phyloP scores from a whole-genome alignment of 768 basidiomycete species.

The Russula earlei region DNA sequence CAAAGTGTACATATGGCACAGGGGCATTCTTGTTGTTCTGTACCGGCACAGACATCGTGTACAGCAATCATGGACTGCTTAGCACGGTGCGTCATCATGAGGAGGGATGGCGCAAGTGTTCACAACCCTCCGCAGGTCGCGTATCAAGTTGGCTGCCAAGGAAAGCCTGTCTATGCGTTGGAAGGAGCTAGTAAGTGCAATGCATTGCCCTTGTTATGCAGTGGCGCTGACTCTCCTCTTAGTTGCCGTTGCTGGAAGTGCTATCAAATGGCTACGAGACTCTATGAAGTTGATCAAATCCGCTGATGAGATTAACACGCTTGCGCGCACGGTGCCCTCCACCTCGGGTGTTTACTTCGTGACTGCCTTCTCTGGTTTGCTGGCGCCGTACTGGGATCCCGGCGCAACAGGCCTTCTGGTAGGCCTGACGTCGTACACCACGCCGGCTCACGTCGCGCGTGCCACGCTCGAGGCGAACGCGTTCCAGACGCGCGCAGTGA shows the following conservation, averaged over 20 bases:
- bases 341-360: conserved; percentile 94
- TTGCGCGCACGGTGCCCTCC: conserved; percentile 66
- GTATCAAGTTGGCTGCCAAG: conserved; percentile 73
- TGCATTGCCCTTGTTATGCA: not conserved
- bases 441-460: conserved; percentile 84
- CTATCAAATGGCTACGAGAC: conserved; percentile 95
- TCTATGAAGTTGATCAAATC: conserved; percentile 74
- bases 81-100: conserved; percentile 53
- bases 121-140: conserved; percentile 47
- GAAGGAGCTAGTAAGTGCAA: conserved; percentile 84
- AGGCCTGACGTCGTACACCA: conserved; percentile 81
- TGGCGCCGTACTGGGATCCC: conserved; percentile 98
- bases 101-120: not conserved
- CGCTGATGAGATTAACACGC: conserved; percentile 74
- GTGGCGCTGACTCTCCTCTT: not conserved
- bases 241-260: conserved; percentile 93
- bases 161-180: conserved; percentile 82
- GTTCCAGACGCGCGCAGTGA: conserved; percentile 90
- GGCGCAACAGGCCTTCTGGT: conserved; percentile 82
- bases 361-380: conserved; percentile 89
- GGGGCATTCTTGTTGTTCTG: conserved; percentile 95
- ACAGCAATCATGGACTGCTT: conserved; percentile 78
- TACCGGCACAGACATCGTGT: conserved; percentile 80
- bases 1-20: conserved; percentile 97
- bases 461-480: conserved; percentile 95